phyloP scores from a whole-genome alignment of 2,329 filamentous ascomycete genomes.

The Diaporthe sp. region DNA sequence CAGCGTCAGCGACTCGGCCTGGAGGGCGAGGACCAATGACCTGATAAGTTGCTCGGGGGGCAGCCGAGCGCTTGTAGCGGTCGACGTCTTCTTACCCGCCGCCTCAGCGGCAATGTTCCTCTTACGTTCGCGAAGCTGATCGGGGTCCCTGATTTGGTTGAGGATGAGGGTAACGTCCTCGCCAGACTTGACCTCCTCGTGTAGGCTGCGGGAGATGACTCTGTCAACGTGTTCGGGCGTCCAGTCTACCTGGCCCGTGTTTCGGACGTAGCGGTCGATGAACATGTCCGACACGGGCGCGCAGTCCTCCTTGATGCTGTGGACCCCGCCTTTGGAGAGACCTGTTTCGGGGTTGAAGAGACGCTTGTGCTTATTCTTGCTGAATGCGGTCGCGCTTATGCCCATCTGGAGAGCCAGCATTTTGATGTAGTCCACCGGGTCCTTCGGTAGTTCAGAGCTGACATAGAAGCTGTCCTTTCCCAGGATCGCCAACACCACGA shows the following conservation, averaged over 20 bases:
- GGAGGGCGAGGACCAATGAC: constrained; percentile 49
- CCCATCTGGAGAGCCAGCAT: constrained; percentile 55
- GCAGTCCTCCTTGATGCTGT: constrained; percentile 45
- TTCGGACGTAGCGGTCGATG: constrained; percentile 47
- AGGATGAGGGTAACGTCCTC: constrained; percentile 38
- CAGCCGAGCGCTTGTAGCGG: constrained; percentile 23
- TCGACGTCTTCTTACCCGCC: constrained; percentile 30
- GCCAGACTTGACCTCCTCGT: constrained; percentile 42
- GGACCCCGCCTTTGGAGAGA: constrained; percentile 47
- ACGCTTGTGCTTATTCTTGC: constrained; percentile 38
- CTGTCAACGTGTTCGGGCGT: constrained; percentile 51
- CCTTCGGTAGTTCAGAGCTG: constrained; percentile 48
- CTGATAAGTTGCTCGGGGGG: constrained; percentile 47
- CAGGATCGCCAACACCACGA: constrained; percentile 48
- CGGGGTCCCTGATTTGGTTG: constrained; percentile 41
- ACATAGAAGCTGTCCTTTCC: constrained; percentile 51
- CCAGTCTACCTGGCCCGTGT: constrained; percentile 44
- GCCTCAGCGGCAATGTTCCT: constrained; percentile 5
- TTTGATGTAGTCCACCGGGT: constrained; percentile 50
- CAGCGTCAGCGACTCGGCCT: constrained; percentile 52
- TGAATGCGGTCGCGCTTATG: constrained; percentile 47
- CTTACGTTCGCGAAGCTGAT: constrained; percentile 38
- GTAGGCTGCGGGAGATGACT: constrained; percentile 49
- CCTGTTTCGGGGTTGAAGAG: constrained; percentile 36
- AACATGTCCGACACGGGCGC: constrained; percentile 54